Base-by-base conservation (phyloP, 177 flowering plant genomes). In the Telopea speciosissima region DNA sequence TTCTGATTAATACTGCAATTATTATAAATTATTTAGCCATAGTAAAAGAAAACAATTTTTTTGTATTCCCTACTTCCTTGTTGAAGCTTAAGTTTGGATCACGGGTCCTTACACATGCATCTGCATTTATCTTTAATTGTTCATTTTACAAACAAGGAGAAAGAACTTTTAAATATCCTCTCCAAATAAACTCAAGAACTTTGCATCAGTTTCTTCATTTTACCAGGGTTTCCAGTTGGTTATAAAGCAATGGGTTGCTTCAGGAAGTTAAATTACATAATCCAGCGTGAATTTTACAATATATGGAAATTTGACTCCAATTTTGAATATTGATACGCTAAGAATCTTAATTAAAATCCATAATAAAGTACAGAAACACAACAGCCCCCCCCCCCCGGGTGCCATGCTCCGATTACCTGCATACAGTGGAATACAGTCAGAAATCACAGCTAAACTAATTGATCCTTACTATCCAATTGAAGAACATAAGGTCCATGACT, bases 391-490 rank as follows among this genome's bases (percentile, higher is more conserved):
- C n/a, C n/a, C n/a, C n/a, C n/a, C n/a, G n/a, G n/a, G 26, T 25
- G 58, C 63, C 44, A 31, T 58, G 62, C 19, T 21, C 19, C 24
- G 42, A 58, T 24, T 59, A 24, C 70, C 74, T 72, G 70, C 58
- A 72, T 40, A 72, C 58, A 72, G 40, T 59, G 8, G 22, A 54
- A 31, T 71, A 44, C 21, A 36, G 63, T 28, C 31, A 31, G 54
- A 49, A 49, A 16, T 49, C 19, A 49, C 14, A 9, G 33, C 59
- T 45, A 44, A 13, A n/a, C n/a, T n/a, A n/a, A n/a, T n/a, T n/a
- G n/a, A n/a, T n/a, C n/a, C n/a, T n/a, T n/a, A n/a, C n/a, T n/a
- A n/a, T n/a, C n/a, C n/a, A n/a, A n/a, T n/a, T n/a, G n/a, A n/a
- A n/a, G 40, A 3, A 36, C 5, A 36, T 36, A 36, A 36, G 9